These are phyloP conservation scores for Ophiocordyceps unilateralis DNA, from an alignment of 2,329 filamentous ascomycete species.

Conservation along the genomic window DNA sequence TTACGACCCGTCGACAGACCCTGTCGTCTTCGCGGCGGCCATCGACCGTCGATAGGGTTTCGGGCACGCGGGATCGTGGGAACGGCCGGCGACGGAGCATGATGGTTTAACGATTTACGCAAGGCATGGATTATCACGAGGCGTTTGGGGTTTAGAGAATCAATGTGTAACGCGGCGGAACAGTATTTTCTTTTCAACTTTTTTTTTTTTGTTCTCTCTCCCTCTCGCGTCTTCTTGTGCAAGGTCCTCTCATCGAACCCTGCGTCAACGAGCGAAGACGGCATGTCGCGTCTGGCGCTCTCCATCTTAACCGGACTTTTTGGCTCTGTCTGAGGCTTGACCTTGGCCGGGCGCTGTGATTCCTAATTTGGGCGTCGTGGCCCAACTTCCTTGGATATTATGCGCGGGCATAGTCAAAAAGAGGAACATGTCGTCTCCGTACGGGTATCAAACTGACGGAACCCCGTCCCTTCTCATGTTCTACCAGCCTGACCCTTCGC, in stretches of 20 bases:
- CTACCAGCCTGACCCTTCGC: too few species aligned
- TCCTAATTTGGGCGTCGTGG: not conserved
- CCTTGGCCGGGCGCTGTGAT: not conserved
- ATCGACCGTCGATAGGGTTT: conserved; percentile 8
- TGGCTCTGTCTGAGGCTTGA: not conserved
- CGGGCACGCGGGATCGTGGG: conserved; percentile 6
- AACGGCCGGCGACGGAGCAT: conserved; percentile 34
- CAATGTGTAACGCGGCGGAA: too few species aligned
- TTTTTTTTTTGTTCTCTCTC: not conserved
- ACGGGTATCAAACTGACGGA: conserved; percentile 15
- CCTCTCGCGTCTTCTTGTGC: not conserved
- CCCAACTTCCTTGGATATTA: not conserved
- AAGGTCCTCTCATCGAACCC: not conserved
- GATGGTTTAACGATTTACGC: conserved; percentile 32
- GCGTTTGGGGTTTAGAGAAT: conserved; percentile 5
- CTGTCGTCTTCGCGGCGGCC: conserved; percentile 20
- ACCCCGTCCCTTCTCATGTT: conserved; percentile 6
- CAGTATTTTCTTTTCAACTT: not conserved
- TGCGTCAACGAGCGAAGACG: not conserved
- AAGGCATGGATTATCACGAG: conserved; percentile 4
- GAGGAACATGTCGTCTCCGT: conserved; percentile 2
- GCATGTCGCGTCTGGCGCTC: not conserved
- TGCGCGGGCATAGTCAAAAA: not conserved
- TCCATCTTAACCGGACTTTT: not conserved
- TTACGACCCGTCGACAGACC: conserved; percentile 13